Evolutionary conservation across 140 eudicot genomes (phyloP).

Genomic region (Ambrosia hybrid): DNA sequence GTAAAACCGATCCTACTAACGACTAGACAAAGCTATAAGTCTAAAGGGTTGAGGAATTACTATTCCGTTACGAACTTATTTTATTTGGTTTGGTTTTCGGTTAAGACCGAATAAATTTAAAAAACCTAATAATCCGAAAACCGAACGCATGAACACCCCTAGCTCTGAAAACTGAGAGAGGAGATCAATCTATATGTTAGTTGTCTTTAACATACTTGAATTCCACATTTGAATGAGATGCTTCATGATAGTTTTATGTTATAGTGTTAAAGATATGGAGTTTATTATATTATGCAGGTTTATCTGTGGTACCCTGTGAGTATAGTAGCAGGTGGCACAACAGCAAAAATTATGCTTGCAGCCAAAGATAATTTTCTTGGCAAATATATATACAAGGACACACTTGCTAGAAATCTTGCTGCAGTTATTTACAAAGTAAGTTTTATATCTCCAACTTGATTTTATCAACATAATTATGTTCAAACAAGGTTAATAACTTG

Average conservation of each 20-base stretch:
- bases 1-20: no score
- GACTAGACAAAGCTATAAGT: no score
- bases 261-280: neutral
- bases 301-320: conserved; percentile 93
- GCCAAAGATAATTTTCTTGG: conserved; percentile 92
- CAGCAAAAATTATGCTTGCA: conserved; percentile 88
- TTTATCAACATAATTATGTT: neutral
- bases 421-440: conserved; percentile 87
- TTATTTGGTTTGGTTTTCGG: no score
- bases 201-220: no score
- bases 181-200: no score
- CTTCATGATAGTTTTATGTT: conserved; percentile 60
- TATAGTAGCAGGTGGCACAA: conserved; percentile 94
- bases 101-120: no score
- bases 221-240: no score
- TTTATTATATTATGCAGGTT: conserved; percentile 62
- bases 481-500: neutral
- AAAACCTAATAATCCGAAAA: no score
- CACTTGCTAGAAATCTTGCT: conserved; percentile 84
- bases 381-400: conserved; percentile 92
- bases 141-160: no score
- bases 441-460: neutral
- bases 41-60: no score
- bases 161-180: no score
- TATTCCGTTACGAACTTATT: no score